Percentiles rank a stretch among this genome's conserved stretches.
These are phyloP conservation scores for Amborella trichopoda DNA, from an alignment of 164 flowering plant genomes.

Conservation along the genomic window DNA sequence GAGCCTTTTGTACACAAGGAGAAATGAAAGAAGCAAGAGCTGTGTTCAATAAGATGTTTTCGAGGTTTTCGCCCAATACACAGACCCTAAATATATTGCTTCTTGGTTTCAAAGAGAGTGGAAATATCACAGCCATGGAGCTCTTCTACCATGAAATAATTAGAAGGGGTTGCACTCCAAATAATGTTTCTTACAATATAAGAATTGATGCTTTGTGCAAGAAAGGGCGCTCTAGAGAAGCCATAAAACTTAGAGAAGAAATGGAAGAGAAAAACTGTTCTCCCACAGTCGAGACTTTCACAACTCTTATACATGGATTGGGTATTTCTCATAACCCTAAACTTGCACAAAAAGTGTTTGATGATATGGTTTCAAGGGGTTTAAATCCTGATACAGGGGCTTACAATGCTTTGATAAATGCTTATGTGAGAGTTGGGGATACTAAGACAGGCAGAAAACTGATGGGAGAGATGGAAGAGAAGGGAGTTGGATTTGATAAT, in stretches of 20 bases:
- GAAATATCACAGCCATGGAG: slow-evolving; percentile 55
- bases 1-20: slow-evolving; percentile 56
- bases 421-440: slow-evolving; percentile 33
- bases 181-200: slow-evolving; percentile 40
- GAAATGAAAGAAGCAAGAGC: slow-evolving; percentile 70
- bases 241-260: slow-evolving; percentile 43
- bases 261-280: slow-evolving; percentile 34
- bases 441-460: slow-evolving; percentile 27
- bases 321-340: slow-evolving; percentile 40
- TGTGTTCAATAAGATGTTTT: slow-evolving; percentile 39
- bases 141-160: slow-evolving; percentile 79
- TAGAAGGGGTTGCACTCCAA: slow-evolving; percentile 62
- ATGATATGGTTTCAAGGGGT: slow-evolving; percentile 35
- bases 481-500: slow-evolving; percentile 34
- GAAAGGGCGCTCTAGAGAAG: slow-evolving; percentile 48
- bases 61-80: slow-evolving; percentile 38
- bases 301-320: slow-evolving; percentile 80
- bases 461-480: slow-evolving; percentile 72
- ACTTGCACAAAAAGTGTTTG: slow-evolving; percentile 45
- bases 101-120: slow-evolving; percentile 65
- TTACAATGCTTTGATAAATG: slow-evolving; percentile 60
- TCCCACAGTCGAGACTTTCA: slow-evolving; percentile 52
- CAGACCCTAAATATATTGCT: slow-evolving; percentile 72
- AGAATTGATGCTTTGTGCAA: slow-evolving; percentile 81
- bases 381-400: slow-evolving; percentile 47